Evolutionary conservation across 768 basidiomycete species (phyloP).

Genomic region (Kwoniella sp.): DNA sequence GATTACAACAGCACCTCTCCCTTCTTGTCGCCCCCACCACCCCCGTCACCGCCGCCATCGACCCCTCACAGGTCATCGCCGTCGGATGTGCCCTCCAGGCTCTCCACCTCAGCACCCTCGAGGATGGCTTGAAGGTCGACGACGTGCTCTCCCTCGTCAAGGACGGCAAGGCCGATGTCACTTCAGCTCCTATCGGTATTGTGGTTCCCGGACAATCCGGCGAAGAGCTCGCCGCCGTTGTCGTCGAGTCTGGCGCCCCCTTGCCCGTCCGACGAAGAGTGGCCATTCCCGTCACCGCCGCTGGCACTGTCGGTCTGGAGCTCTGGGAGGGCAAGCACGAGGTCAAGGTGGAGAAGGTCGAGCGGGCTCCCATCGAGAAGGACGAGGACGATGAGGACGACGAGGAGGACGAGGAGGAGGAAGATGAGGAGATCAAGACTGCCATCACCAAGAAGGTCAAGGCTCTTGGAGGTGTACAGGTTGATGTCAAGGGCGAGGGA

Average conservation of each 20-base stretch:
- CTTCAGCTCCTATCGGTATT: constrained; percentile 51
- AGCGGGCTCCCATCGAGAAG: constrained; percentile 31
- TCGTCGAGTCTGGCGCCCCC: constrained; percentile 45
- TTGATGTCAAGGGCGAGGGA: constrained; percentile 20
- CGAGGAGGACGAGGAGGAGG: constrained; percentile 39
- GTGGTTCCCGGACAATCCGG: constrained; percentile 45
- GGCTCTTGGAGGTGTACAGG: constrained; percentile 37
- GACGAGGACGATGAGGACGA: constrained; percentile 31
- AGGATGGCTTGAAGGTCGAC: constrained; percentile 38
- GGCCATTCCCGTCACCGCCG: constrained; percentile 48
- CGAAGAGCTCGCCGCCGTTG: constrained; percentile 30
- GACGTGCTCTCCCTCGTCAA: constrained; percentile 43
- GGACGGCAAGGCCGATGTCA: constrained; percentile 26
- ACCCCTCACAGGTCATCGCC: constrained; percentile 53
- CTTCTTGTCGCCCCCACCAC: constrained; percentile 50
- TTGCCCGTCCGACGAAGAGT: constrained; percentile 52
- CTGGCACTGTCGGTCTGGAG: constrained; percentile 47
- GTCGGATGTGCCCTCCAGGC: constrained; percentile 53
- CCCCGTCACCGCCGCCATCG: constrained; percentile 50
- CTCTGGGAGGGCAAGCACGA: constrained; percentile 52
- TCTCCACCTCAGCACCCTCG: constrained; percentile 45
- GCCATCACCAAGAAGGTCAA: constrained; percentile 39
- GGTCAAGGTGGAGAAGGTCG: constrained; percentile 50
- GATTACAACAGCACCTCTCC: constrained; percentile 49
- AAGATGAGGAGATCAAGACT: constrained; percentile 49